phyloP scores from a whole-genome alignment of 1,139 yeast genomes.

The Spathaspora sp. region DNA sequence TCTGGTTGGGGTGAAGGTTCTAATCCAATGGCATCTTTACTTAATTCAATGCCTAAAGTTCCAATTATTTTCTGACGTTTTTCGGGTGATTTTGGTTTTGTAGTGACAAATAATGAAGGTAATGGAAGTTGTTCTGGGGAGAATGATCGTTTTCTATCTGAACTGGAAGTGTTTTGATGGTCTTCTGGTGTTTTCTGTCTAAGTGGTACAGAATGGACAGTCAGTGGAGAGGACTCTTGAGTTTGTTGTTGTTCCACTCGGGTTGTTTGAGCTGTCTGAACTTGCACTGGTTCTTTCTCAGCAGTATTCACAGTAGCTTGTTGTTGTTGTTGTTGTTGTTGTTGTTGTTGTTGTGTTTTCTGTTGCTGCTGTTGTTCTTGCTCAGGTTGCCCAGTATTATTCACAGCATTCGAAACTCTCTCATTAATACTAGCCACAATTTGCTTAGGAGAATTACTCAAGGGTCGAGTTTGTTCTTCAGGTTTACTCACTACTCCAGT shows the following conservation, averaged over 20 bases:
- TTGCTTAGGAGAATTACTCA: too few species aligned
- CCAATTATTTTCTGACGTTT: constrained; percentile 22
- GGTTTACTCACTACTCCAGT: too few species aligned
- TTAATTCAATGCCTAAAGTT: constrained; percentile 20
- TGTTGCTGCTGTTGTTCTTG: constrained; percentile 1
- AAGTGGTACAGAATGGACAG: too few species aligned
- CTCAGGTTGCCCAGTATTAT: background rate
- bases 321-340: constrained; percentile 4
- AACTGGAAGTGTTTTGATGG: too few species aligned
- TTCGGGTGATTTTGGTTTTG: constrained; percentile 7
- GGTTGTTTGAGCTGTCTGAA: background rate
- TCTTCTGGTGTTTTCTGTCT: background rate
- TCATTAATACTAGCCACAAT: too few species aligned
- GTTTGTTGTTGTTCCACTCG: background rate
- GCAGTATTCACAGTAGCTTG: constrained; percentile 1
- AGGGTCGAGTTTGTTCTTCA: too few species aligned
- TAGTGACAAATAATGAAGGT: constrained; percentile 1
- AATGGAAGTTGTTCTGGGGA: background rate
- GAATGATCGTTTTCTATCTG: background rate
- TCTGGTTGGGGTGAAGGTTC: constrained; percentile 1
- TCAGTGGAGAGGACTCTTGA: too few species aligned
- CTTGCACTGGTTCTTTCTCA: background rate
- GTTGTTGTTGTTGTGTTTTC: constrained; percentile 1
- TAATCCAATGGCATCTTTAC: constrained; percentile 13
- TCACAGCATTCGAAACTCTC: too few species aligned